These are phyloP conservation scores for Penicillium antarcticum DNA, from an alignment of 495 filamentous ascomycete species.

Conservation along the genomic window DNA sequence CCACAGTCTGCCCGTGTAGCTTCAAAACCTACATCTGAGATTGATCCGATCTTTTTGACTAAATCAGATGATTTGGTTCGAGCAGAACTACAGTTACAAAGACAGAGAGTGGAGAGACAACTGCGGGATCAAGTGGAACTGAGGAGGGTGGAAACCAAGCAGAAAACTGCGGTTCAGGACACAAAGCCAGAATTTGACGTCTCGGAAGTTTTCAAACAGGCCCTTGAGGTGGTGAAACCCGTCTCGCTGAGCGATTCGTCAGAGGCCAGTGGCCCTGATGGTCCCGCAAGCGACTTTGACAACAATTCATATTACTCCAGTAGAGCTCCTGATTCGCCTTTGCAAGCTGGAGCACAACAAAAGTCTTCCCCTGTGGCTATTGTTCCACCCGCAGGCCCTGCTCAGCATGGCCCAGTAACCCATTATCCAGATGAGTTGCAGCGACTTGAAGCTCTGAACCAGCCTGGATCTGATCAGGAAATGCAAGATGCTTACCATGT, in stretches of 20 bases:
- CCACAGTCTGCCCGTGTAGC: conserved; percentile 34
- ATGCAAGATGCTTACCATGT: conserved; percentile 46
- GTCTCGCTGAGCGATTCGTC: conserved; percentile 50
- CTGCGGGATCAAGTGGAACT: conserved; percentile 74
- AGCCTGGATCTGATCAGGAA: conserved; percentile 43
- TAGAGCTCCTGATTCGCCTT: conserved; percentile 54
- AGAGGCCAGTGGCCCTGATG: conserved; percentile 50
- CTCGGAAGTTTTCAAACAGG: conserved; percentile 67
- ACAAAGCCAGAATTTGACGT: conserved; percentile 70
- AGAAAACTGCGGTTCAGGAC: conserved; percentile 55
- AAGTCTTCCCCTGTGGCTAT: conserved; percentile 28
- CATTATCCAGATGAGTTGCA: conserved; percentile 46
- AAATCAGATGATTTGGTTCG: conserved; percentile 82
- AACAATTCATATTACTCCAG: conserved; percentile 96
- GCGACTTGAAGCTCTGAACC: conserved; percentile 45
- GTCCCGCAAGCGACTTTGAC: conserved; percentile 69
- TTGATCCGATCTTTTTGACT: conserved; percentile 76
- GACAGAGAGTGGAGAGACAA: conserved; percentile 73
- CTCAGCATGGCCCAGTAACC: conserved; percentile 22
- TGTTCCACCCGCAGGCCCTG: conserved; percentile 21
- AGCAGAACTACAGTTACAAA: conserved; percentile 76
- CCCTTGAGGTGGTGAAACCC: conserved; percentile 67
- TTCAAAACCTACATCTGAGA: conserved; percentile 44
- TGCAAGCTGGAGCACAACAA: conserved; percentile 27
- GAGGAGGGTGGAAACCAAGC: conserved; percentile 52